Evolutionary conservation across 2,329 filamentous ascomycete genomes (phyloP), one percentile per base, ranked within the genome.

Genomic region (Lecanicillium sp.): DNA sequence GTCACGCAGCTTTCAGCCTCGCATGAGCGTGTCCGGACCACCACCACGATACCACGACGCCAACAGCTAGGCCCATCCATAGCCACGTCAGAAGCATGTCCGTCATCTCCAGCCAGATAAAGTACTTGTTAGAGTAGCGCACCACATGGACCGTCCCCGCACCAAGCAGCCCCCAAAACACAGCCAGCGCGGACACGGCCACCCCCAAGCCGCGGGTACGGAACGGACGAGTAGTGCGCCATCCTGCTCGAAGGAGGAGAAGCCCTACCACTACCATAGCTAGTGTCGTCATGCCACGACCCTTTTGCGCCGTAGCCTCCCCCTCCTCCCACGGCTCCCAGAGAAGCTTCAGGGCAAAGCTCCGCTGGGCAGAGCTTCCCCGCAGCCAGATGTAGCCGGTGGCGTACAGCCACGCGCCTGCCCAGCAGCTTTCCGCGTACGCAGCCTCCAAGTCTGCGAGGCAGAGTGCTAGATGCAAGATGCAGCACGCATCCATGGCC

Each of bases 71-170:
- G 40, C 56, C 49, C 42, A 51, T 36, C 37, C 45, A 48, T 9
- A 22, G 36, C 39, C 45, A 42, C 29, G 50, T 54, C 7, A 54
- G 41, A 34, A 53, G 30, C 44, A 64, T 41, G 5, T 59, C 61
- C 41, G 56, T 57, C 44, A 62, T 49, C 54, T 66, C 57, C 15
- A 65, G 46, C 32, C 56, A 50, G 5, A 68, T 51, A 42, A 59
- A 65, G 37, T 65, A 59, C 28, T 48, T 53, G 30, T 61, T 59
- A 20, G 62, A 58, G 39, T 58, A 57, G 29, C 47, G 46, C 12
- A 63, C 48, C 18, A 64, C 17, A 14, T 51, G 45, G 25, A 34
- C 49, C 36, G 52, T 55, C 2, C 25, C 39, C 8, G 33, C 46
- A 39, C 42, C 34, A 3, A 46, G 33, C 9, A 49, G 5, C 20